Evolutionary conservation across 2,329 filamentous ascomycete species (phyloP), one percentile per base, ranked within the genome.

Genomic region (Allantophomopsis lycopodina): DNA sequence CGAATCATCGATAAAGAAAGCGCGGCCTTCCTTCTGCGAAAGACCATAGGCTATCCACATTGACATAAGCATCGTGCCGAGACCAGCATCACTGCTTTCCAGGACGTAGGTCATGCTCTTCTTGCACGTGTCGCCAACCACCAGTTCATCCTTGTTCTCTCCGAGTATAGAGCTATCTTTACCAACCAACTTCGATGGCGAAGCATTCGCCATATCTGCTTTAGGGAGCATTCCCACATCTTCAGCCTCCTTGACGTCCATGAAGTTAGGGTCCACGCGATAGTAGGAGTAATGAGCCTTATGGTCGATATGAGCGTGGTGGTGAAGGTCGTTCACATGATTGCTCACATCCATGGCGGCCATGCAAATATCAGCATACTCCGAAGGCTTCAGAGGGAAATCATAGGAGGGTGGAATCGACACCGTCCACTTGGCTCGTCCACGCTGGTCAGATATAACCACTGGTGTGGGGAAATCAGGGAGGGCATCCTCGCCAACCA

Each of bases 1-100:
- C 6, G 80, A 76, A 58, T 94, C 86, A 50, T 93, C 84, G 45
- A 94, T 66, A 61, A 94, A 93, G 59, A 94, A 93, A 1, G 76
- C 68, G 17, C 85, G 68, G 12, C 73, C 73, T 55, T 93, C 82
- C 43, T 77, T 71, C 53, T 79, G 68, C 2, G 86, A 84, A 40
- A 93, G 61, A 3, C 83, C 83, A 54, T 91, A 93, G 18, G 84
- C 79, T 50, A 81, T 80, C 85, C 86, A 94, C 41, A 94, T 55
- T 52, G 79, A 71, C 70, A 93, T 77, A 43, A 94, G 59, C 2
- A 80, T 76, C 46, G 75, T 77, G 5, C 86, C 86, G 8, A 94
- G 65, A 2, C 86, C 86, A 2, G 83, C 83, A 50, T 89, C 78
- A 3, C 70, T 60, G 7, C 76, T 69, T 53, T 89, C 83, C 50